Conservation (phyloP, 2,329 filamentous ascomycete species). For the Colletotrichum paranaense region DNA sequence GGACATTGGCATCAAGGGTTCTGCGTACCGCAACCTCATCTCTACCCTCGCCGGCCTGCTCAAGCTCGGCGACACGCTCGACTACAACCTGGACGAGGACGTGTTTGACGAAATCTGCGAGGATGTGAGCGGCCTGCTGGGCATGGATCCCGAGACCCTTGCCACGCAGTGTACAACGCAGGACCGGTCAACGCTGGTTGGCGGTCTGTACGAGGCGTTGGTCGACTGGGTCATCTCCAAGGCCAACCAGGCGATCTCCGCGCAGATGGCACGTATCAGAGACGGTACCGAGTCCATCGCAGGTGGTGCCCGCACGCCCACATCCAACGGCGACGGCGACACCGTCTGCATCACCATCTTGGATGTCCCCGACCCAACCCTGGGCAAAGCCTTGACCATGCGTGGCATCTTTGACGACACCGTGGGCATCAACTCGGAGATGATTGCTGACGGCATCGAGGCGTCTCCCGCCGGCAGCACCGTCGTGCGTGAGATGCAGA, state of each 20-base stretch:
- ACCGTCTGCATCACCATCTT: conserved; percentile 91
- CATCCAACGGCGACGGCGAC: conserved; percentile 78
- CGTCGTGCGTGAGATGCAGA: conserved; percentile 87
- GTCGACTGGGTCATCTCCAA: conserved; percentile 95
- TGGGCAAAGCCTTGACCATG: conserved; percentile 91
- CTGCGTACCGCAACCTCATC: conserved; percentile 83
- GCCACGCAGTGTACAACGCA: conserved; percentile 83
- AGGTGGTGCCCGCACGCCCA: conserved; percentile 72
- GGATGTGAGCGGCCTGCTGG: conserved; percentile 87
- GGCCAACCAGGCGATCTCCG: conserved; percentile 85
- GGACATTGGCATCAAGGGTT: conserved; percentile 92
- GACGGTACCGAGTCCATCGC: conserved; percentile 76
- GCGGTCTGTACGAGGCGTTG: conserved; percentile 89
- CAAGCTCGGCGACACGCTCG: conserved; percentile 91
- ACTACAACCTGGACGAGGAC: conserved; percentile 86
- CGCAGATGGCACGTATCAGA: conserved; percentile 75
- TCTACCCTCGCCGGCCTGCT: conserved; percentile 87
- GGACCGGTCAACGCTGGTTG: conserved; percentile 85
- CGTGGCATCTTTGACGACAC: conserved; percentile 92
- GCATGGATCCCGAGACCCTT: conserved; percentile 87
- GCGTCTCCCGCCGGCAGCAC: conserved; percentile 80
- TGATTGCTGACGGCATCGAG: conserved; percentile 95
- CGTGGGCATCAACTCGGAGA: conserved; percentile 94
- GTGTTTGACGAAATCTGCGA: conserved; percentile 87
- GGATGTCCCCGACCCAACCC: conserved; percentile 81